These are phyloP conservation scores for Calophaca sinica DNA, from an alignment of 306 rosid species.

Conservation along the genomic window DNA sequence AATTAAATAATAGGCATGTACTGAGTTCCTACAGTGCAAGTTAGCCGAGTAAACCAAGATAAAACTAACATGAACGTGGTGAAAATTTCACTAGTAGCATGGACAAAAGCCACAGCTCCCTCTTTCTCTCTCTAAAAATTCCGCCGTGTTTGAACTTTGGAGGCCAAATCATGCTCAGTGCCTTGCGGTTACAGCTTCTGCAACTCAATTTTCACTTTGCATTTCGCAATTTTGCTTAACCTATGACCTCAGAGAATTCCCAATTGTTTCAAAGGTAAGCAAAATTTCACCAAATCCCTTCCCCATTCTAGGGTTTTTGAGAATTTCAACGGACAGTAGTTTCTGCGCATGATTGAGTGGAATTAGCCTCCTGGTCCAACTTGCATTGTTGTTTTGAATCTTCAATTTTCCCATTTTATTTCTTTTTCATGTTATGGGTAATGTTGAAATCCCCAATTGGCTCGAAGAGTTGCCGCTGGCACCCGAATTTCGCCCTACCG, in stretches of 20 bases:
- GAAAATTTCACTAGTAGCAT: too few species aligned
- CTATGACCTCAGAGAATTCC: conserved; percentile 35
- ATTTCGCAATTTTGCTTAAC: conserved; percentile 36
- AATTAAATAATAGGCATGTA: too few species aligned
- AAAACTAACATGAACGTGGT: too few species aligned
- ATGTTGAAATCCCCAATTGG: conserved; percentile 89
- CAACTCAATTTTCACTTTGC: conserved; percentile 47
- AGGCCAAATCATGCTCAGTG: conserved; percentile 58
- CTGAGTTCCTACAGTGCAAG: too few species aligned
- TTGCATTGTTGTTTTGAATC: conserved; percentile 50
- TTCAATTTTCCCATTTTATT: conserved; percentile 1
- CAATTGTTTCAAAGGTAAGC: conserved; percentile 43
- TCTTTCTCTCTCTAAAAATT: conserved; percentile 23
- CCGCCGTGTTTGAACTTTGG: conserved; percentile 57
- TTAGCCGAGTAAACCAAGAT: too few species aligned
- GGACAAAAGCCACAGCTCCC: conserved; percentile 16
- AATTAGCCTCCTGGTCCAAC: conserved; percentile 44
- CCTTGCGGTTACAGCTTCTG: conserved; percentile 57
- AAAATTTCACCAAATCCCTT: conserved; percentile 43
- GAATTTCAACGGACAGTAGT: conserved; percentile 36
- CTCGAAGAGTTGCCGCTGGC: conserved; percentile 86
- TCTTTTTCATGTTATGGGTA: conserved; percentile 67
- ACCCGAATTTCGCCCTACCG: conserved; percentile 94
- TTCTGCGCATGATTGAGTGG: conserved; percentile 45
- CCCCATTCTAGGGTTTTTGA: conserved; percentile 67